Base-by-base conservation (phyloP, 257 asterid species). In the Vinca minor region DNA sequence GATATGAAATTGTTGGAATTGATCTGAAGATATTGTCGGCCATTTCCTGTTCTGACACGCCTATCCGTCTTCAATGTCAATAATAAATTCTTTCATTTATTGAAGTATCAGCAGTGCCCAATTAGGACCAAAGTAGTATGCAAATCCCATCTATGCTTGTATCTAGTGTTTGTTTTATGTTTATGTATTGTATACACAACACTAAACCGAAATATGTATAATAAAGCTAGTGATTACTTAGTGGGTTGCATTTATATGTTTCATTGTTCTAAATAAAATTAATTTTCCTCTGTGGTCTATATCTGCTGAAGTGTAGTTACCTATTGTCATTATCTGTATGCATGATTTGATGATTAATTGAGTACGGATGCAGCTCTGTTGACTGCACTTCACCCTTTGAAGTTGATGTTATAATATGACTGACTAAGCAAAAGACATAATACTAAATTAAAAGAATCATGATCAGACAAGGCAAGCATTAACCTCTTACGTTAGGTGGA, bases 201-300 rank as follows among this genome's bases (percentile, higher is more conserved):
- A 34, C 14, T 38, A 45, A 39, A 66, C 49, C 55, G 25, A 14
- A 45, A 17, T 14, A 38, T 54, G 21, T 54, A 55, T 54, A 12
- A 41, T 36, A 55, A 66, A 55, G 64, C 17, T 52, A n/a, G 8
- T 66, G 18, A 56, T 23, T 55, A 42, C 46, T 41, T 29, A 17
- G 18, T 64, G 38, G 47, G 2, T 3, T 48, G 34, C 59, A 52
- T 35, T 53, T 53, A 53, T 0, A 10, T 9, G 0, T 12, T 41
- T 41, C 17, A 10, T 41, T 8, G 46, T 41, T 41, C 13, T 41
- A 11, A 13, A 15, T 15, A 44, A 44, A 44, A 44, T 3, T 44
- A 12, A n/a, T 17, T 17, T 44, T 14, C 17, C 49, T 13, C 0
- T 34, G 20, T 54, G 39, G 38, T 54, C 11, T 14, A 6, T 28